Percentiles rank a stretch among this genome's conserved stretches.
Evolutionary conservation across 805 yeast genomes (phyloP).

Genomic region (Candida silvatica): DNA sequence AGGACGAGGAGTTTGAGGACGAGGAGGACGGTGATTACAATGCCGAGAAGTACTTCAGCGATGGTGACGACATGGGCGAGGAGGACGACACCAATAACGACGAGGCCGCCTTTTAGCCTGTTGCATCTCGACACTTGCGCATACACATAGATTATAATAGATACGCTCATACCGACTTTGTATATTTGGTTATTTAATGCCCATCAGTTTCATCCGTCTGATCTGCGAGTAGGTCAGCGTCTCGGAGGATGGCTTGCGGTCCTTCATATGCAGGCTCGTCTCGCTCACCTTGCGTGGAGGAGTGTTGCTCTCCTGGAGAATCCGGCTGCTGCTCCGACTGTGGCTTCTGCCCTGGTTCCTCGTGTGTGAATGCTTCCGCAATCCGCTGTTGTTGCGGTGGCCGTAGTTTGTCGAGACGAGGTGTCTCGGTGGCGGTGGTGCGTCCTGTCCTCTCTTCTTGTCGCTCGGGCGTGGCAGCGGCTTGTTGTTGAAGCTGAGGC

Average conservation of each 20-base stretch:
- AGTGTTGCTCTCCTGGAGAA: too few relatives aligned
- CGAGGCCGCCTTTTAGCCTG: slow-evolving; percentile 70
- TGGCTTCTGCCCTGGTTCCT: background rate
- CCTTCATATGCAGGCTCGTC: too few relatives aligned
- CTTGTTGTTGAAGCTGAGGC: slow-evolving; percentile 7
- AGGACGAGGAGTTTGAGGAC: slow-evolving; percentile 62
- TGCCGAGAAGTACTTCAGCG: slow-evolving; percentile 73
- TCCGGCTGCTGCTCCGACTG: background rate
- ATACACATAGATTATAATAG: too few relatives aligned
- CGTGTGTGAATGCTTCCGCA: too few relatives aligned
- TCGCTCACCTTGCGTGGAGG: slow-evolving; percentile 7
- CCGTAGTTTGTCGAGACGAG: slow-evolving; percentile 11
- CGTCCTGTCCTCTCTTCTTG: slow-evolving; percentile 2
- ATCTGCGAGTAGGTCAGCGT: slow-evolving; percentile 16
- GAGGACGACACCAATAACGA: slow-evolving; percentile 60
- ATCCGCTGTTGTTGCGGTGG: background rate
- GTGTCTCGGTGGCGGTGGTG: slow-evolving; percentile 23
- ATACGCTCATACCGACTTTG: too few relatives aligned
- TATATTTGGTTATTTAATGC: too few relatives aligned
- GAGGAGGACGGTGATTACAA: slow-evolving; percentile 74
- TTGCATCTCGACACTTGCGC: too few relatives aligned
- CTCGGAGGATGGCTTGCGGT: slow-evolving; percentile 12
- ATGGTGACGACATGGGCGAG: slow-evolving; percentile 53
- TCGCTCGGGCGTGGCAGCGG: slow-evolving; percentile 5
- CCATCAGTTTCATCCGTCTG: slow-evolving; percentile 10